Conservation (phyloP, 192 early-diverging fungal genomes). For the Linnemannia zychae region DNA sequence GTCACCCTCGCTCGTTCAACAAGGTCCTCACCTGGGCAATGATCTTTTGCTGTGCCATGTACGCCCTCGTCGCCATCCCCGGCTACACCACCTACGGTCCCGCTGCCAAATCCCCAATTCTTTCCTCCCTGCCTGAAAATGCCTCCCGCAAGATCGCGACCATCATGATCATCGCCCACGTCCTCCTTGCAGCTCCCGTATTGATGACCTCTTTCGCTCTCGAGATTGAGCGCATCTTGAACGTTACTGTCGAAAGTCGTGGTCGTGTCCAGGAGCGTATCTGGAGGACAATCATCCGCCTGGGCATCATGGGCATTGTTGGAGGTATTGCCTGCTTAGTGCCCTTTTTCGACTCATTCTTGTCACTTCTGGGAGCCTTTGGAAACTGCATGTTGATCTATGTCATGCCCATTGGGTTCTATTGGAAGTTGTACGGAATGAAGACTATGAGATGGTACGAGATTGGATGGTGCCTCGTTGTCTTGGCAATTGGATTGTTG, state of each 20-base stretch:
- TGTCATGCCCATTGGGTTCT: slow-evolving; percentile 82
- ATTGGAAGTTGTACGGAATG: slow-evolving; percentile 78
- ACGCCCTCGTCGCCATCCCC: slow-evolving; percentile 74
- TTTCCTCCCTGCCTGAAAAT: slow-evolving; percentile 75
- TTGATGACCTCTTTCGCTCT: slow-evolving; percentile 78
- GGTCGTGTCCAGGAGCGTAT: slow-evolving; percentile 61
- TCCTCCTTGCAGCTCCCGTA: slow-evolving; percentile 83
- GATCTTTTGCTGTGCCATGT: slow-evolving; percentile 74
- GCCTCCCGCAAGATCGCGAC: slow-evolving; percentile 64
- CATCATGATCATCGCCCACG: slow-evolving; percentile 83
- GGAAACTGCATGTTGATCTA: slow-evolving; percentile 85
- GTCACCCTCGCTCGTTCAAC: slow-evolving; percentile 73
- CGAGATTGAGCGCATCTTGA: slow-evolving; percentile 78
- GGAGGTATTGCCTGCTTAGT: slow-evolving; percentile 70
- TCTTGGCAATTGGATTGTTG: slow-evolving; percentile 70
- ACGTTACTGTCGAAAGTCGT: slow-evolving; percentile 67
- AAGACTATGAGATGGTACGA: slow-evolving; percentile 57
- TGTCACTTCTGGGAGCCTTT: slow-evolving; percentile 83
- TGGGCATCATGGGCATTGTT: slow-evolving; percentile 64
- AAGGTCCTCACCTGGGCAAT: slow-evolving; percentile 74
- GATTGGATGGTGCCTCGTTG: slow-evolving; percentile 61
- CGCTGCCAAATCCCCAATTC: slow-evolving; percentile 75
- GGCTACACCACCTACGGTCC: slow-evolving; percentile 83
- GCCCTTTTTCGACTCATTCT: slow-evolving; percentile 83
- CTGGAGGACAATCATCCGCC: slow-evolving; percentile 67